Evolutionary conservation across 1,139 yeast species (phyloP).

Genomic region (Debaryomyces udenii): DNA sequence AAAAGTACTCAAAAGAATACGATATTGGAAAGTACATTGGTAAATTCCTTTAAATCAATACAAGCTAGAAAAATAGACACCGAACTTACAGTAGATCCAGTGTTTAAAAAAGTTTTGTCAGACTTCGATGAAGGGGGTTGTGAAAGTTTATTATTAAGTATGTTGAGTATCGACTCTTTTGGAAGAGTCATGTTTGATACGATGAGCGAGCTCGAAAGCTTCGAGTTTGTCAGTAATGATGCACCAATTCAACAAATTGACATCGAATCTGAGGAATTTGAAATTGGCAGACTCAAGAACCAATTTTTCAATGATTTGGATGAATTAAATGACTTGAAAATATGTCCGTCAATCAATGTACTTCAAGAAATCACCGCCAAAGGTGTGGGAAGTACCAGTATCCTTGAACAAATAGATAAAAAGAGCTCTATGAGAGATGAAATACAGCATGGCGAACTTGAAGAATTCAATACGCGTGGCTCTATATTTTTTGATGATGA

Average conservation of each 20-base stretch:
- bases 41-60: conserved; percentile 55
- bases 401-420: conserved; percentile 25
- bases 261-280: conserved; percentile 8
- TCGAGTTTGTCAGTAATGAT: conserved; percentile 10
- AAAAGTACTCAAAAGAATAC: conserved; percentile 40
- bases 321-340: conserved; percentile 41
- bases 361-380: conserved; percentile 61
- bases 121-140: conserved; percentile 97
- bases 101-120: conserved; percentile 83
- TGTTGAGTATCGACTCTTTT: conserved; percentile 56
- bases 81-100: conserved; percentile 80
- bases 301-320: conserved; percentile 33
- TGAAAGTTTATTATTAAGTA: conserved; percentile 74
- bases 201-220: conserved; percentile 27
- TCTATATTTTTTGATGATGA: conserved; percentile 28
- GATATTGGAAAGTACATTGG: conserved; percentile 45
- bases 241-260: conserved; percentile 16
- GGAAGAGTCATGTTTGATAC: conserved; percentile 68
- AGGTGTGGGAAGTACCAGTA: conserved; percentile 51
- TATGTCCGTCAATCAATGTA: conserved; percentile 67
- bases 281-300: conserved; percentile 18
- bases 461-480: conserved; percentile 16
- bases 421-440: not conserved
- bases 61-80: conserved; percentile 70
- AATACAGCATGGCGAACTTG: conserved; percentile 16